Base-by-base conservation (phyloP, 257 asterid genomes). In the Capsicum pubescens region DNA sequence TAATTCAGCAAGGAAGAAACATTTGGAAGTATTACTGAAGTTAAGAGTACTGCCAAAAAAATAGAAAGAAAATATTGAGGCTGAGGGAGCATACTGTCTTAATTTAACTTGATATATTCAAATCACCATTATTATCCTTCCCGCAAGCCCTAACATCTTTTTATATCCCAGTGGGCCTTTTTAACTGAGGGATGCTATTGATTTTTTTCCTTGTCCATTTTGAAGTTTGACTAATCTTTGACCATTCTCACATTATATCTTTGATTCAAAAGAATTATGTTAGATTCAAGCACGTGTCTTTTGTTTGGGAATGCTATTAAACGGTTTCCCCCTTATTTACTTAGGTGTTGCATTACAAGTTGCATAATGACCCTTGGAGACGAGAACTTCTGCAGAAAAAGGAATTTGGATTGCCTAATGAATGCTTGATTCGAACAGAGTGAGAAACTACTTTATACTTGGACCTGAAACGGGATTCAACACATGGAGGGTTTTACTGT, bases 301-400 rank as follows among this genome's bases (percentile, higher is more conserved):
- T 72, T 72, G 80, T 46, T 72, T 46, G 17, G 80, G 58, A 72
- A n/a, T 2, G 80, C 39, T 72, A 72, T 48, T 19, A 11, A 48
- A 19, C 9, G 3, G 80, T 69, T 79, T 63, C n/a, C 67, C 42
- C 59, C 63, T 72, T 42, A 3, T 79, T 52, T 80, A 69, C 39
- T 70, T 90, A 97, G 99, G 90, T 95, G 54, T 88, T 97, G 85
- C 99, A 95, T 87, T 97, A 90, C 91, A 95, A 95, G 92, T 81
- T 95, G 87, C 94, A 97, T 61, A 97, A 95, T 56, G 98, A 93
- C 19, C 95, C 94, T 57, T 97, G 98, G 98, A 90, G 99, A 84
- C 87, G 83, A 85, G 71, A 86, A 76, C 85, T 88, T 57, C 83
- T 56, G 78, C 79, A 14, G 48, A 83, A 80, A 85, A 93, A 88